Conservation (phyloP, 192 early-diverging fungal genomes). For the Linnemannia zychae region DNA sequence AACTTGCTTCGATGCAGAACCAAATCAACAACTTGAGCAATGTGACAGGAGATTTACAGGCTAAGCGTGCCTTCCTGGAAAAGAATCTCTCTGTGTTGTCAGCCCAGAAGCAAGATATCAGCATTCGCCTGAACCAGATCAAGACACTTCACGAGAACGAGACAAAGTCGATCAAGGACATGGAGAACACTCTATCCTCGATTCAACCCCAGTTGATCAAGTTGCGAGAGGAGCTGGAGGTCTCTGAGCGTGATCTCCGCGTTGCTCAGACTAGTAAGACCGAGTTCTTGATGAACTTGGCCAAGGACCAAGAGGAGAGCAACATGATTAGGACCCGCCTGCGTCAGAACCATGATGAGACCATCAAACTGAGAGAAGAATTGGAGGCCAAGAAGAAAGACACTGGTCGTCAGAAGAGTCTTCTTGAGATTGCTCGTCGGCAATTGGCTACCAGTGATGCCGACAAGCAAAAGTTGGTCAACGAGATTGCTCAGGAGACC, state of each 20-base stretch:
- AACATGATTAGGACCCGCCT: constrained; percentile 62
- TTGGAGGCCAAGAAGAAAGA: constrained; percentile 70
- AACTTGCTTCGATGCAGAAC: constrained; percentile 71
- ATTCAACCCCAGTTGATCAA: constrained; percentile 61
- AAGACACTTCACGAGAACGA: constrained; percentile 74
- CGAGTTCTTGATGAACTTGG: constrained; percentile 58
- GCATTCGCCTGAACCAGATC: constrained; percentile 66
- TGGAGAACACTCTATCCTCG: constrained; percentile 64
- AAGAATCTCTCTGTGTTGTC: constrained; percentile 69
- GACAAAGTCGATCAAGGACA: constrained; percentile 64
- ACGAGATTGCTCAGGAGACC: constrained; percentile 61
- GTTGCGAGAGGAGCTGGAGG: constrained; percentile 61
- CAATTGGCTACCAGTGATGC: constrained; percentile 69
- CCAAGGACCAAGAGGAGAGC: constrained; percentile 62
- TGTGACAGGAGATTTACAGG: constrained; percentile 66
- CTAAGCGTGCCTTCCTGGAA: constrained; percentile 68
- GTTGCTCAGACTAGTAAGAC: constrained; percentile 63
- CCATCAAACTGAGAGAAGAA: constrained; percentile 60
- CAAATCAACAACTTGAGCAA: constrained; percentile 68
- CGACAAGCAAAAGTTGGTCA: constrained; percentile 72
- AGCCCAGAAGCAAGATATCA: constrained; percentile 74
- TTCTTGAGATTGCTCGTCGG: constrained; percentile 76
- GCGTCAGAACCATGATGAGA: constrained; percentile 69
- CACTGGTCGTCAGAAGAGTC: constrained; percentile 69
- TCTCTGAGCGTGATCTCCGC: constrained; percentile 64